Evolutionary conservation across 1,284 basidiomycete species (phyloP).

Genomic region (Ganoderma sp.): DNA sequence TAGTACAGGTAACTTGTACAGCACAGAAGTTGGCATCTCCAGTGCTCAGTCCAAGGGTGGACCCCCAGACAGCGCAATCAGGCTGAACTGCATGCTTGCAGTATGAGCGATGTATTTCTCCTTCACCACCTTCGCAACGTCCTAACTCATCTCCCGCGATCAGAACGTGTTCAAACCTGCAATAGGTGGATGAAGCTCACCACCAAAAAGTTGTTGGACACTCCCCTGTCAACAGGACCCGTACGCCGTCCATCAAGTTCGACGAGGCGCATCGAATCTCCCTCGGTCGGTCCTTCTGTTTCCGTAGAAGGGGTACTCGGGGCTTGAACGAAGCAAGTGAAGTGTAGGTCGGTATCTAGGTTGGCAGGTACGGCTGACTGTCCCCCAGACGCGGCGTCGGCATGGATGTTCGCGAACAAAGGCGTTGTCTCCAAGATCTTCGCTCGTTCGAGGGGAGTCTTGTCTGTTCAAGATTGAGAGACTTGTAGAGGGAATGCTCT

Average conservation of each 20-base stretch:
- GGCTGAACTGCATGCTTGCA: slow-evolving; percentile 63
- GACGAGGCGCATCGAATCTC: slow-evolving; percentile 55
- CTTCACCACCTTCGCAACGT: slow-evolving; percentile 72
- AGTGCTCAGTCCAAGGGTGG: neutral
- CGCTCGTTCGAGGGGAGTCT: slow-evolving; percentile 75
- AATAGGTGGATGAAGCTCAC: slow-evolving; percentile 42
- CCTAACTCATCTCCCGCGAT: slow-evolving; percentile 47
- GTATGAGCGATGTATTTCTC: slow-evolving; percentile 64
- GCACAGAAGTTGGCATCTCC: neutral
- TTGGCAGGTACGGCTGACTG: slow-evolving; percentile 63
- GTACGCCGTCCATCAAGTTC: slow-evolving; percentile 82
- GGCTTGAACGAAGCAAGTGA: slow-evolving; percentile 82
- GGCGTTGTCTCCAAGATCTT: slow-evolving; percentile 75
- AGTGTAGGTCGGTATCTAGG: slow-evolving; percentile 79
- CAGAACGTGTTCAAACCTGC: neutral
- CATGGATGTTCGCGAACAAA: slow-evolving; percentile 80
- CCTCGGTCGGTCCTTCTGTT: slow-evolving; percentile 38
- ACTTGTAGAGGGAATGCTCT: too few relatives aligned
- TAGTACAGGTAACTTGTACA: neutral
- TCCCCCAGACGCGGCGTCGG: slow-evolving; percentile 68
- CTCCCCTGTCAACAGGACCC: slow-evolving; percentile 82
- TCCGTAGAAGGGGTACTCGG: slow-evolving; percentile 49
- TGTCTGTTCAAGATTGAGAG: slow-evolving; percentile 47
- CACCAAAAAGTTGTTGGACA: slow-evolving; percentile 62
- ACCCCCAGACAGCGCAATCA: slow-evolving; percentile 40